Percentiles rank a stretch among this genome's conserved stretches.
These are phyloP conservation scores for Aspergillus sp. DNA, from an alignment of 2,329 filamentous ascomycete species.

Conservation along the genomic window DNA sequence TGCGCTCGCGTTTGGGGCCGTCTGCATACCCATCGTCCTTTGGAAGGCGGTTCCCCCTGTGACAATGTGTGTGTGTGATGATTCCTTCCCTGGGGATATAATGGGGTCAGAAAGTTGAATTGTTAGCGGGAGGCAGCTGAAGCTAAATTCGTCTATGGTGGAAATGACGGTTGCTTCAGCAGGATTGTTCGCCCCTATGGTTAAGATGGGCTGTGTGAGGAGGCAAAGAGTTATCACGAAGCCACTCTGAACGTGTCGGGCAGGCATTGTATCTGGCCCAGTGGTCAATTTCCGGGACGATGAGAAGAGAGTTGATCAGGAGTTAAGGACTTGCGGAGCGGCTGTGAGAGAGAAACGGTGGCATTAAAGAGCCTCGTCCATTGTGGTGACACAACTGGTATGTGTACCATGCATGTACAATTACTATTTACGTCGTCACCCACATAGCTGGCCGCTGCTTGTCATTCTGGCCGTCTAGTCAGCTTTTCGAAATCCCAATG, in stretches of 20 bases:
- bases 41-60: conserved; percentile 70
- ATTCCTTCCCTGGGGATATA: conserved; percentile 58
- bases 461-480: too few species aligned
- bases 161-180: background rate
- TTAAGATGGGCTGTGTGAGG: background rate
- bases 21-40: conserved; percentile 59
- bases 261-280: background rate
- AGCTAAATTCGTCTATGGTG: conserved; percentile 19
- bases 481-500: background rate
- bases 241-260: background rate
- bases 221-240: background rate
- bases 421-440: background rate
- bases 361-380: background rate
- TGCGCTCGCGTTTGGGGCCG: conserved; percentile 42
- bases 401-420: background rate
- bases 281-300: background rate
- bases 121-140: conserved; percentile 29
- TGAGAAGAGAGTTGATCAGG: background rate
- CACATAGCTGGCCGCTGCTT: background rate
- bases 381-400: background rate
- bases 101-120: conserved; percentile 60
- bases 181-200: background rate
- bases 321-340: background rate
- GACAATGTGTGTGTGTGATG: conserved; percentile 67
- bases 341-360: too few species aligned